These are phyloP conservation scores for Rugonectria rugulosa DNA, from an alignment of 2,329 filamentous ascomycete species.

Conservation along the genomic window DNA sequence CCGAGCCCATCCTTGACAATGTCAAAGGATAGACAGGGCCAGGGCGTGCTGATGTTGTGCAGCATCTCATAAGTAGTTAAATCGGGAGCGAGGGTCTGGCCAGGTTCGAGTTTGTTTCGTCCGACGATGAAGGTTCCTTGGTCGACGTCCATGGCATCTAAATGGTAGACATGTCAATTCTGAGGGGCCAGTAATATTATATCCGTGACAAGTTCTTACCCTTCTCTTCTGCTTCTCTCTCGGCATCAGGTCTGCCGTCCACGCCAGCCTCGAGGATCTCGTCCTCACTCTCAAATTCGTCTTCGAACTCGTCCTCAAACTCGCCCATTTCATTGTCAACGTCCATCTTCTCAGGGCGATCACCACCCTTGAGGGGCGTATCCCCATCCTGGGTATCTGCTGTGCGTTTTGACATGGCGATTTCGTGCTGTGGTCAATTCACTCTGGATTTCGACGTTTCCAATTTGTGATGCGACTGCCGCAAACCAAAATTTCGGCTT, in stretches of 20 bases:
- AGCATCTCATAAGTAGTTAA: constrained; percentile 97
- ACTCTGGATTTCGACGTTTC: background rate
- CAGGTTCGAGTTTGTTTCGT: constrained; percentile 87
- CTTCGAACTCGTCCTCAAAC: constrained; percentile 95
- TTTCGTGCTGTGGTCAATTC: constrained; percentile 11
- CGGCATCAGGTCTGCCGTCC: constrained; percentile 89
- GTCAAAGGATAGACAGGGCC: constrained; percentile 97
- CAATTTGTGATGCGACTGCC: constrained; percentile 6
- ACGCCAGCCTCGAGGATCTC: constrained; percentile 95
- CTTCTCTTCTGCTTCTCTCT: constrained; percentile 89
- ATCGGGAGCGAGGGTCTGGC: constrained; percentile 91
- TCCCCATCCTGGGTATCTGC: constrained; percentile 48
- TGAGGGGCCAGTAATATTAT: too few species aligned
- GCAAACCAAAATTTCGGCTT: constrained; percentile 8
- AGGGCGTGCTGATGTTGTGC: constrained; percentile 90
- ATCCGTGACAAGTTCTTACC: constrained; percentile 38
- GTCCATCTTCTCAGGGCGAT: constrained; percentile 70
- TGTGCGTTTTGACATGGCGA: constrained; percentile 28
- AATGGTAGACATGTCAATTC: constrained; percentile 4
- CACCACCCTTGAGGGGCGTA: constrained; percentile 65
- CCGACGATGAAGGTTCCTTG: constrained; percentile 96
- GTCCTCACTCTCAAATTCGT: constrained; percentile 87
- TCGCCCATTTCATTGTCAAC: constrained; percentile 76
- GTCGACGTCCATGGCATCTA: constrained; percentile 89
- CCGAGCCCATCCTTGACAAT: constrained; percentile 86